Conservation (phyloP, 1,284 basidiomycete genomes). For the Heterobasidion occidentale region DNA sequence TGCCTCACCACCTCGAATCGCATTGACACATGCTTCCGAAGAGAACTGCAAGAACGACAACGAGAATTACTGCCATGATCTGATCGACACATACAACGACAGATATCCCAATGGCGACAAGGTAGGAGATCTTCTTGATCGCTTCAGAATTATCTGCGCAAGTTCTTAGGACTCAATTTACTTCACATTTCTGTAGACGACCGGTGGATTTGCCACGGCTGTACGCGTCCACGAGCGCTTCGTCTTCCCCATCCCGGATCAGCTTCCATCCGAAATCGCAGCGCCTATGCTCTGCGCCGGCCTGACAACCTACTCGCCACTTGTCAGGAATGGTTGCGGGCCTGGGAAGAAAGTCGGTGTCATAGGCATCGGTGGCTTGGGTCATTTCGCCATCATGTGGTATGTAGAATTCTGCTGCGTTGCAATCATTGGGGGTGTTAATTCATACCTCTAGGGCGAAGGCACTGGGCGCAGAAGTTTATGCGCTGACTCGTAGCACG, state of each 20-base stretch:
- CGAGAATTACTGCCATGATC: conserved; percentile 42
- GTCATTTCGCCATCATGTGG: conserved; percentile 18
- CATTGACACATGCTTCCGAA: background rate
- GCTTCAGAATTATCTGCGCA: background rate
- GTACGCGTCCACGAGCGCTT: conserved; percentile 63
- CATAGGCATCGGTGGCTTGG: conserved; percentile 56
- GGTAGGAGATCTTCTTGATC: background rate
- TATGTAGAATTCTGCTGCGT: background rate
- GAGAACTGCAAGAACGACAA: conserved; percentile 43
- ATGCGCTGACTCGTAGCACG: conserved; percentile 58
- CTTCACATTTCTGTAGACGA: conserved; percentile 12
- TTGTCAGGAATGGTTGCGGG: conserved; percentile 52
- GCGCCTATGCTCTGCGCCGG: conserved; percentile 57
- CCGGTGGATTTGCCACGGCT: conserved; percentile 60
- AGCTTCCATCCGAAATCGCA: conserved; percentile 42
- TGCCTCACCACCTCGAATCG: background rate
- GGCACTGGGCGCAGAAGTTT: conserved; percentile 40
- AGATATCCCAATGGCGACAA: conserved; percentile 40
- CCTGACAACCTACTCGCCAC: conserved; percentile 59
- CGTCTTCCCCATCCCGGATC: conserved; percentile 64
- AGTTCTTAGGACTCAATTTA: background rate
- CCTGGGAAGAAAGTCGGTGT: conserved; percentile 64
- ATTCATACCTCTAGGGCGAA: background rate
- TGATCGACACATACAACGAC: conserved; percentile 26
- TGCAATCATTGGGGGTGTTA: background rate